Evolutionary conservation across 176 grass and related monocot species (phyloP), one percentile per base, ranked within the genome.

Genomic region (Triticum urartu): DNA sequence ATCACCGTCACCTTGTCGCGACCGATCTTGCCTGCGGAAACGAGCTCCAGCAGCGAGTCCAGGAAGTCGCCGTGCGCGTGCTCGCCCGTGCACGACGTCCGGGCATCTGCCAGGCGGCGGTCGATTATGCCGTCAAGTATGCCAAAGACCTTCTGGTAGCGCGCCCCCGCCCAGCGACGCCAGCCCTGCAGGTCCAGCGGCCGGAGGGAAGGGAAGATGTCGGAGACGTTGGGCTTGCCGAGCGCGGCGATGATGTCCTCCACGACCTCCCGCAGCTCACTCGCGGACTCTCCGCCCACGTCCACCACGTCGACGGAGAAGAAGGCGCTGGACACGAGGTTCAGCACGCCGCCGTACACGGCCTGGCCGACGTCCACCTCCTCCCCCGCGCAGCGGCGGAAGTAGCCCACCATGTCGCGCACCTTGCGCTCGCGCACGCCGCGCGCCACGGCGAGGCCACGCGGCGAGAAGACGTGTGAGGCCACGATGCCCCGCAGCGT

Each of bases 271-370:
- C 63, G n/a, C 14, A 85, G 75, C 30, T 59, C 88, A 3, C 68
- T 83, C 0, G 65, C 15, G 5, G 75, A 81, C 42, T 74, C 56
- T 0, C 60, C 40, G 15, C 79, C 39, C 40, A 80, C 33, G 38
- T 89, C 88, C 62, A 81, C 38, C 7, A 81, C 56, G 72, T 89
- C 83, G 15, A 65, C 42, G 9, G 88, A 89, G 65, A 85, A 86
- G 8, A 89, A 20, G 5, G 75, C 5, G 79, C 80, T 81, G 21
- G 88, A 85, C 14, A 89, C 25, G 1, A 86, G 22, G 50, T 89
- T 89, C 21, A 89, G 76, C 67, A 85, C 36, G 25, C 70, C 47
- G 0, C 30, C 38, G 64, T 72, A 86, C 40, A 89, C 26, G 17
- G 56, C 18, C 6, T 67, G 8, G 6, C 75, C 68, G n/a, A 89